Evolutionary conservation across 2,329 filamentous ascomycete species (phyloP), one percentile per base, ranked within the genome.

Genomic region (Botrytis fragariae): DNA sequence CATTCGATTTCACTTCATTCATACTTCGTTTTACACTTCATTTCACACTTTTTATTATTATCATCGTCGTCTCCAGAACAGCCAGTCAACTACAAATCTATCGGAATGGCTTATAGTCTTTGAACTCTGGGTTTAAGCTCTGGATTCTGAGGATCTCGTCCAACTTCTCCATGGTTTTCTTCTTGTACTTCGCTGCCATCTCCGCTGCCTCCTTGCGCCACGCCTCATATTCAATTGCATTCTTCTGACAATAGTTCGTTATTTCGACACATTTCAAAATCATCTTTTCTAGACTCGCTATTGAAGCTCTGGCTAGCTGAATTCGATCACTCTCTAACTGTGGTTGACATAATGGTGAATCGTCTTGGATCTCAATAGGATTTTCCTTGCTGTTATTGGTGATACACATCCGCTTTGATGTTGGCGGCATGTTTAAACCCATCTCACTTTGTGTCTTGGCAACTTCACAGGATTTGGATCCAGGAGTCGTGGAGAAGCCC

Each of bases 221-320:
- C 18, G 0, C 2, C 18, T 22, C 29, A 2, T 22, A 10, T 32
- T 4, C 2, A 1, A 20, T 3, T 60, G 20, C 29, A 35, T 1
- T 6, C 18, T 9, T 25, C 18, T 35, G 20, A 48, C 20, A 25
- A 20, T 8, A 48, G 3, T 1, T 0, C 45, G 22, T 48, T 25
- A 25, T 25, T 48, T 4, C 4, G 45, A 4, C 1, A 48, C 45
- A 48, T 4, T 9, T 22, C 45, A 48, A 14, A 2, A 2, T 0
- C 3, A 3, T n/a, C 5, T 16, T 16, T 16, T 6, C 6, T n/a
- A 54, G 25, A 54, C 0, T 10, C 22, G 20, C 32, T 25, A 60
- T 12, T 35, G 9, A 20, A 20, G 4, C 32, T 35, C 32, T 35
- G 29, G 9, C 3, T 57, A 12, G 5, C 35, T 22, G 18, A 29